Base-by-base conservation (phyloP, 208 protist species). In the Kentomonas sorsogonicus region DNA sequence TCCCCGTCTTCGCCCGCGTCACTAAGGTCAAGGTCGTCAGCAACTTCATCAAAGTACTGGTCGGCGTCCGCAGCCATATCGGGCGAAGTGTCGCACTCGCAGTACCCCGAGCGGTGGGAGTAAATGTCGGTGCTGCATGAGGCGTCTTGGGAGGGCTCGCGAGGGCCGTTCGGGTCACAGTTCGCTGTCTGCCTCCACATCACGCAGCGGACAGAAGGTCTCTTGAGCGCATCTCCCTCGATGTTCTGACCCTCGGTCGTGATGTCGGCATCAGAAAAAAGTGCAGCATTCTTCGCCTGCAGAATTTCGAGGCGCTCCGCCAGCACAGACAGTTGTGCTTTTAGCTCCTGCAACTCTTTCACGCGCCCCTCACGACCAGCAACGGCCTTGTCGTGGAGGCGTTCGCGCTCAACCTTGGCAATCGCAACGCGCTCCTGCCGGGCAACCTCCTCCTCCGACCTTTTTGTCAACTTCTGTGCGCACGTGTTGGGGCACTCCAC, bases 401-500 rank as follows among this genome's bases (percentile, higher is more conserved):
- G 56, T 13, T 62, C 61, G 41, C 73, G 71, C 46, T 55, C 62
- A 20, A 41, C 48, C 13, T 39, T 29, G 3, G 57, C 53, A 16
- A 48, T 26, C 30, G 61, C 43, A 25, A 58, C 77, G 25, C 44
- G 33, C 29, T 79, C 60, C 31, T 64, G 33, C 55, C 86, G 57
- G 0, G 43, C 55, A 33, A 56, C 20, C 23, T 38, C 31, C 48
- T 73, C 29, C 25, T 57, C 43, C 22, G 52, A 60, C 16, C 47
- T 41, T 33, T 83, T 77, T 31, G 63, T 23, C 23, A 31, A 62
- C 2, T 60, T 53, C 31, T 79, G 77, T 16, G 34, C 74, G 63
- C 89, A 97, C 7, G 69, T 61, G 53, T 96, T 83, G 15, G 71
- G 51, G 55, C 90, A 95, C 23, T 45, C 26, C 3, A 60, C 68